phyloP scores from a whole-genome alignment of 2,329 filamentous ascomycete species.

The Immersiporthe knoxdaviesiana region DNA sequence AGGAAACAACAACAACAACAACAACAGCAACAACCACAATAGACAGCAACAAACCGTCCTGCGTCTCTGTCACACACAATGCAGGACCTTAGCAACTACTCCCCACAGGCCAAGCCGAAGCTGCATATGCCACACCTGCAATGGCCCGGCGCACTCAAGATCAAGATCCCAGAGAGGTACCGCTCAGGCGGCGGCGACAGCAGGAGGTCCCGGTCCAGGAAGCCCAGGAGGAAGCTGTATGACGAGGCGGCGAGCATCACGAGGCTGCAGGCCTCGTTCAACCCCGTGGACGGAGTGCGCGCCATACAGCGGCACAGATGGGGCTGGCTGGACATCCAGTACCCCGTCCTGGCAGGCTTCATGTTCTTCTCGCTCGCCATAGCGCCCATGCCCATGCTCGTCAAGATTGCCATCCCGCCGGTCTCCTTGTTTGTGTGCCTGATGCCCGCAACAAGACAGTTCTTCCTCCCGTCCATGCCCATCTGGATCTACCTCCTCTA shows the following conservation, averaged over 20 bases:
- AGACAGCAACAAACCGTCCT: slow-evolving; percentile 3
- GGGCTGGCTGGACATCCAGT: slow-evolving; percentile 84
- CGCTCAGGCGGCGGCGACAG: slow-evolving; percentile 35
- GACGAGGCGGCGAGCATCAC: slow-evolving; percentile 61
- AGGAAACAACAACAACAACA: too few species aligned
- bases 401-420: slow-evolving; percentile 74
- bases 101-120: slow-evolving; percentile 36
- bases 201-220: slow-evolving; percentile 34
- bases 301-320: slow-evolving; percentile 78
- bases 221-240: slow-evolving; percentile 30
- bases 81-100: slow-evolving; percentile 35
- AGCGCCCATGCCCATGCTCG: slow-evolving; percentile 76
- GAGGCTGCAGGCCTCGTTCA: slow-evolving; percentile 79
- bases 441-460: slow-evolving; percentile 85
- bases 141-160: slow-evolving; percentile 35
- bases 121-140: slow-evolving; percentile 35
- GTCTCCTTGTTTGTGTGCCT: slow-evolving; percentile 71
- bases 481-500: slow-evolving; percentile 87
- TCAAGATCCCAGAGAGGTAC: slow-evolving; percentile 40
- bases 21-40: not conserved
- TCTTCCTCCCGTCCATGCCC: slow-evolving; percentile 84
- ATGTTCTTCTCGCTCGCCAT: slow-evolving; percentile 83
- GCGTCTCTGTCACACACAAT: slow-evolving; percentile 31
- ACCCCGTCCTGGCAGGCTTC: slow-evolving; percentile 72
- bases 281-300: slow-evolving; percentile 75